Evolutionary conservation across 345 rosid species (phyloP), one percentile per base, ranked within the genome.

Genomic region (Noccaea bulbosa): DNA sequence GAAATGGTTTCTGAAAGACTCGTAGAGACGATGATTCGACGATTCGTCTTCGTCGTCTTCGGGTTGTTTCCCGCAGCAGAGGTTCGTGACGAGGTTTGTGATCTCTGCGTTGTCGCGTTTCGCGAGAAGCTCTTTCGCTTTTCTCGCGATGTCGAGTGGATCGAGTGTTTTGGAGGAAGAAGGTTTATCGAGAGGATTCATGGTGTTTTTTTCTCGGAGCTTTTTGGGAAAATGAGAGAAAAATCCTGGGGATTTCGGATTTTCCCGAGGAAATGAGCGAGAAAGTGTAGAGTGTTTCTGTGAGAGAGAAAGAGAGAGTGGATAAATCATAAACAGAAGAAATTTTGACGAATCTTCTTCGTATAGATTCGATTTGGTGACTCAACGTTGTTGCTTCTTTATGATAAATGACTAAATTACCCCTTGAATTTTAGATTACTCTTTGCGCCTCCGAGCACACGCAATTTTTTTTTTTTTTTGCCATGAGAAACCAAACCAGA

Each of bases 1-100:
- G 67, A 65, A 73, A 56, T 65, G 45, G 1, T 17, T 10, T 6
- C 10, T 6, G 71, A 65, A 65, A 7, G 7, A n/a, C 3, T 39
- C 0, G 67, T 57, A 65, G 0, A 73, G 67, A n/a, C 17, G 72
- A 11, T 49, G 72, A 11, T 49, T 32, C 4, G 66, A 39, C 4
- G 66, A 65, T 11, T 48, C 34, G 7, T 37, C 57, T 48, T 17
- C 20, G 27, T 24, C 27, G 27, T 24, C 2, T 24, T 24, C 27
- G 27, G 41, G 5, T 57, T 65, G 72, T 73, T 73, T 73, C 4
- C 2, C 67, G 71, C 17, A 40, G 14, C 71, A 73, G 53, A 73
- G 71, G 1, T 0, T 65, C 5, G 45, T 48, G 46, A 73, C 52
- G 68, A 74, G 72, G 4, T 8, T 40, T 2, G 62, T 12, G 3